Conservation (phyloP, 495 filamentous ascomycete species). For the Penicillium simplicissimum region DNA sequence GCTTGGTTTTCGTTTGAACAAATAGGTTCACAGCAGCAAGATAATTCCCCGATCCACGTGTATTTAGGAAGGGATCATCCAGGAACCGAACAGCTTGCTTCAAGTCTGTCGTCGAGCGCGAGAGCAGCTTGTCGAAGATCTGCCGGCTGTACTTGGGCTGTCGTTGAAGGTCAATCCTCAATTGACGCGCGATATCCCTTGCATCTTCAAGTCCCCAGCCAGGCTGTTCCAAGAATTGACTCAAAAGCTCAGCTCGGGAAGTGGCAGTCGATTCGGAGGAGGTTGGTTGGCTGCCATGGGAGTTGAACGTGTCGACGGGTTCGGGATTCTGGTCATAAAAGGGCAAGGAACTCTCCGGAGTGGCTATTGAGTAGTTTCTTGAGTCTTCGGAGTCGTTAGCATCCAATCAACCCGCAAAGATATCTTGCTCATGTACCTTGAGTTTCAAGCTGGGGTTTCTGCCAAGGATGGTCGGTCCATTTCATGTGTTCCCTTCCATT, state of each 20-base stretch:
- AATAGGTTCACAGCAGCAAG: slow-evolving; percentile 28
- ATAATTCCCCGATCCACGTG: slow-evolving; percentile 43
- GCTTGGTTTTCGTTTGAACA: slow-evolving; percentile 14
- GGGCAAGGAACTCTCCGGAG: slow-evolving; percentile 15
- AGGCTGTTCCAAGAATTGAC: slow-evolving; percentile 19
- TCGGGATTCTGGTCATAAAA: slow-evolving; percentile 29
- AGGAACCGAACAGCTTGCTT: slow-evolving; percentile 41
- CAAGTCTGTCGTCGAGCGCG: slow-evolving; percentile 15
- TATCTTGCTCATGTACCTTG: slow-evolving; percentile 24
- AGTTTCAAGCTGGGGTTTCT: slow-evolving; percentile 25
- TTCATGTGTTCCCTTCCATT: slow-evolving; percentile 50
- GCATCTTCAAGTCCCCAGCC: slow-evolving; percentile 31
- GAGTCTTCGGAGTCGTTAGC: slow-evolving; percentile 14
- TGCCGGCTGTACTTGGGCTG: slow-evolving; percentile 43
- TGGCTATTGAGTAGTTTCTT: slow-evolving; percentile 16
- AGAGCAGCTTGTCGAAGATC: slow-evolving; percentile 42
- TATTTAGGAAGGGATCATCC: slow-evolving; percentile 45
- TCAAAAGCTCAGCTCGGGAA: slow-evolving; percentile 18
- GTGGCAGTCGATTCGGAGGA: neutral
- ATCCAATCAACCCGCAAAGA: neutral
- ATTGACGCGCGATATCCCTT: slow-evolving; percentile 27
- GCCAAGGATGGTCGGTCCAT: slow-evolving; percentile 39
- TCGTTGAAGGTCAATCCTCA: slow-evolving; percentile 39
- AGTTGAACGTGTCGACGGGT: slow-evolving; percentile 11
- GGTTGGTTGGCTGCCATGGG: slow-evolving; percentile 1